A percentile compares a stretch with the other conserved stretches of the same genome.
Conservation (phyloP, 345 rosid genomes). For the Moricandia arvensis region DNA sequence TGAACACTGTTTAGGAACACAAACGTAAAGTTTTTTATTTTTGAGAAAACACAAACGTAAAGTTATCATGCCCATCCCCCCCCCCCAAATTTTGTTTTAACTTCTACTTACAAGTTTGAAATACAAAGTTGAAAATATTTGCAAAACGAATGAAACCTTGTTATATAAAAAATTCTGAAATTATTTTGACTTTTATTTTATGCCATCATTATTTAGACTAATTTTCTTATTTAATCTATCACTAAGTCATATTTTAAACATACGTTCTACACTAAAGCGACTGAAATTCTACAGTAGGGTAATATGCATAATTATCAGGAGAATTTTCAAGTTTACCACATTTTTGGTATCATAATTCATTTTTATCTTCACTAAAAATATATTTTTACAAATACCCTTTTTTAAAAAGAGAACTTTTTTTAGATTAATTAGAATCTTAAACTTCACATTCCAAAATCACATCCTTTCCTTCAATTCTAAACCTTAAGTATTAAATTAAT, state of each 20-base stretch:
- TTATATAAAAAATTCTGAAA: background rate
- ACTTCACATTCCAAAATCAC: too few relatives aligned
- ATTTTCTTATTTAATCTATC: background rate
- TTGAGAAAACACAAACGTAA: background rate
- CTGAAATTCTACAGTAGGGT: background rate
- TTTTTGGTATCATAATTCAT: too few relatives aligned
- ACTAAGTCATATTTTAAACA: too few relatives aligned
- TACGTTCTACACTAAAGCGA: background rate
- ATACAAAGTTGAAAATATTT: background rate
- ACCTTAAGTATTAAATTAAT: too few relatives aligned
- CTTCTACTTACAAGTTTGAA: background rate
- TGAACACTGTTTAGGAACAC: slow-evolving; percentile 11
- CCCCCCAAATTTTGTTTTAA: background rate
- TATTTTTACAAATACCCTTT: too few relatives aligned
- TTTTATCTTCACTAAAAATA: too few relatives aligned
- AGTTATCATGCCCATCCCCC: background rate
- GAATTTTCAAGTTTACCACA: too few relatives aligned
- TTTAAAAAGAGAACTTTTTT: too few relatives aligned
- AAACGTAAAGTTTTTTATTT: background rate
- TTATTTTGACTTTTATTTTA: background rate
- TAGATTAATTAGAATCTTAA: too few relatives aligned
- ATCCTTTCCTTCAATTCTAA: too few relatives aligned
- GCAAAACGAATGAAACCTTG: background rate
- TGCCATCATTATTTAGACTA: background rate
- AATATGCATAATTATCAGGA: background rate